Base-by-base conservation (phyloP, 441 rosid genomes). In the Lepidium campestre region DNA sequence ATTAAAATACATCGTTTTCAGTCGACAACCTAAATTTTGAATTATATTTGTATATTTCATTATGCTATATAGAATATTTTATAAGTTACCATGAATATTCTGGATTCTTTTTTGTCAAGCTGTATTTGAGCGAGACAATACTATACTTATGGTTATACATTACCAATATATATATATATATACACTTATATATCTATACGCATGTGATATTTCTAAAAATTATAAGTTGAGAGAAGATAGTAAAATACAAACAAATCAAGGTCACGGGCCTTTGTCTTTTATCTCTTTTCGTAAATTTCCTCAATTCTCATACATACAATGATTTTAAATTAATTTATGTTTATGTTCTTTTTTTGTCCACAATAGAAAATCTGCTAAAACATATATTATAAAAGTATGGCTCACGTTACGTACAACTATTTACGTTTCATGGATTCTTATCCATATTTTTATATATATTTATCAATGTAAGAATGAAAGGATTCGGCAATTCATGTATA, bases 261-360 rank as follows among this genome's bases (percentile, higher is more conserved):
- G 63, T 73, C 73, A 73, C 77, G 64, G 73, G 68, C 3, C 53
- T 61, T 67, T 54, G 73, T 67, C 68, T 3, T 60, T 61, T 61
- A 45, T 18, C 52, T 60, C 14, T 54, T 35, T 66, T 60, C 32
- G 52, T 46, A 67, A 66, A 8, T 57, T 40, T 65, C 35, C 40
- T 57, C 48, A 41, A 4, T 65, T 49, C 23, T 72, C 60, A 71
- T 49, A 31, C 1, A 11, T 34, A 50, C 39, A 15, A 65, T 65
- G 71, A 22, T 64, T 48, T 11, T 0, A 3, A 23, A 23, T 57
- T 41, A 22, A 41, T 46, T 57, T 41, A 4, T 34, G 18, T 42
- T 64, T 72, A 39, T 29, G 22, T 52, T 27, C n/a, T 40, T 7
- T 15, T 69, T 60, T 20, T 35, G 36, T 70, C 68, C 62, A n/a